Percentiles rank a stretch among this genome's conserved stretches.
Evolutionary conservation across 495 filamentous ascomycete genomes (phyloP).

Genomic region (Podospora fimiseda): DNA sequence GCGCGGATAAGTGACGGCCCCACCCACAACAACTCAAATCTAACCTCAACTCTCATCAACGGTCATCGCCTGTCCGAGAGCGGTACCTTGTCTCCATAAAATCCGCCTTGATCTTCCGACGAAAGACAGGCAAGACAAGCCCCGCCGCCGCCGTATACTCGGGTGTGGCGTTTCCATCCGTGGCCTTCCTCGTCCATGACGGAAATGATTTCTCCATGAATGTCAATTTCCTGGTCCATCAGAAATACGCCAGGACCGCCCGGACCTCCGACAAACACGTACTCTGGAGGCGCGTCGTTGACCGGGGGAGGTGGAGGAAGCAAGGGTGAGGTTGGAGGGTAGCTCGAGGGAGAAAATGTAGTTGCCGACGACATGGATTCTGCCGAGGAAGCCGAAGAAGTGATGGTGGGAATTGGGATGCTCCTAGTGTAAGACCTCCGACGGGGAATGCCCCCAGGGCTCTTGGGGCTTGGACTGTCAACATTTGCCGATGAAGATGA

Average conservation of each 20-base stretch:
- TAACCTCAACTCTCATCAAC: conserved; percentile 3
- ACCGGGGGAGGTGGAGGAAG: conserved; percentile 33
- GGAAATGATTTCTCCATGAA: conserved; percentile 40
- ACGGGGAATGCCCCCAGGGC: conserved; percentile 25
- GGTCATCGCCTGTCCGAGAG: conserved; percentile 38
- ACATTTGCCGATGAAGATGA: conserved; percentile 25
- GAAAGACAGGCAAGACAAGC: conserved; percentile 42
- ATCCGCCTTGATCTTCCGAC: conserved; percentile 34
- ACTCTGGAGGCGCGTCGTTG: conserved; percentile 21
- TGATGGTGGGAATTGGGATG: conserved; percentile 18
- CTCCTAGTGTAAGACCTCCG: conserved; percentile 40
- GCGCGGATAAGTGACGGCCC: not conserved
- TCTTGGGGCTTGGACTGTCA: conserved; percentile 20
- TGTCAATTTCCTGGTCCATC: conserved; percentile 27
- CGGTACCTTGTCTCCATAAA: conserved; percentile 45
- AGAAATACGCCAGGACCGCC: conserved; percentile 19
- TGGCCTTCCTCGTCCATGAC: conserved; percentile 39
- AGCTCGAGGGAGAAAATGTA: conserved; percentile 37
- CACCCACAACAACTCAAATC: conserved; percentile 10
- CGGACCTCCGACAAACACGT: conserved; percentile 25
- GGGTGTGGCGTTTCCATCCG: conserved; percentile 44
- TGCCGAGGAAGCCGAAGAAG: conserved; percentile 9
- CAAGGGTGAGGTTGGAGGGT: conserved; percentile 36
- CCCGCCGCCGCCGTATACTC: conserved; percentile 42
- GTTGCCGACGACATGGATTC: conserved; percentile 16